Percentiles rank a stretch among this genome's conserved stretches.
These are phyloP conservation scores for Chlorella sp. DNA, from an alignment of 139 green algal genomes.

Conservation along the genomic window DNA sequence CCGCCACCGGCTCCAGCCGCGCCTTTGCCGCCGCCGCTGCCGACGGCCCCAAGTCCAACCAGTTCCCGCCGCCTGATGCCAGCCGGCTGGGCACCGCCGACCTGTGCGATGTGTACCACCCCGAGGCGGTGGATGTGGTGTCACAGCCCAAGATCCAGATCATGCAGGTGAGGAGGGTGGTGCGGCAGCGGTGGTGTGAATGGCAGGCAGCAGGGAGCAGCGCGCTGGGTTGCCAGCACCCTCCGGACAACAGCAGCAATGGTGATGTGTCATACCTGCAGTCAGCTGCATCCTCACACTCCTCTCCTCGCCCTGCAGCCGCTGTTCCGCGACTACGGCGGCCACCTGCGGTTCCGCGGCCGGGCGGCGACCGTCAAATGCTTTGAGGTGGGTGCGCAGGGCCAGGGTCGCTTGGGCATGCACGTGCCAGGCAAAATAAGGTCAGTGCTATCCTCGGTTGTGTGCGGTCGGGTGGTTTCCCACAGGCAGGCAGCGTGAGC, in stretches of 20 bases:
- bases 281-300: too few relatives aligned
- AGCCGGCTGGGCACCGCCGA: slow-evolving; percentile 83
- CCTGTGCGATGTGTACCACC: slow-evolving; percentile 82
- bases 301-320: background rate
- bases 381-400: slow-evolving; percentile 68
- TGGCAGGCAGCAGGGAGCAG: too few relatives aligned
- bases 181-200: too few relatives aligned
- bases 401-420: too few relatives aligned
- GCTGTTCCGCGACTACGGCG: slow-evolving; percentile 78
- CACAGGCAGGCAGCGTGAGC: too few relatives aligned
- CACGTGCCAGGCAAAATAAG: too few relatives aligned
- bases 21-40: background rate
- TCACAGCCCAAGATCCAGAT: slow-evolving; percentile 47
- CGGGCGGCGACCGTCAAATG: slow-evolving; percentile 84
- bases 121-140: slow-evolving; percentile 70
- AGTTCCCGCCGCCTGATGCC: slow-evolving; percentile 72
- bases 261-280: too few relatives aligned
- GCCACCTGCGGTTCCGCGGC: slow-evolving; percentile 75
- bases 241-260: too few relatives aligned
- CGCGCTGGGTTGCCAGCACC: too few relatives aligned
- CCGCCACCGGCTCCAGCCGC: background rate
- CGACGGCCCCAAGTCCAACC: slow-evolving; percentile 4
- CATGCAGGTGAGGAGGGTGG: background rate
- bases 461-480: too few relatives aligned
- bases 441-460: too few relatives aligned